Evolutionary conservation across 441 rosid species (phyloP).

Genomic region (Syzygium syzygioides): DNA sequence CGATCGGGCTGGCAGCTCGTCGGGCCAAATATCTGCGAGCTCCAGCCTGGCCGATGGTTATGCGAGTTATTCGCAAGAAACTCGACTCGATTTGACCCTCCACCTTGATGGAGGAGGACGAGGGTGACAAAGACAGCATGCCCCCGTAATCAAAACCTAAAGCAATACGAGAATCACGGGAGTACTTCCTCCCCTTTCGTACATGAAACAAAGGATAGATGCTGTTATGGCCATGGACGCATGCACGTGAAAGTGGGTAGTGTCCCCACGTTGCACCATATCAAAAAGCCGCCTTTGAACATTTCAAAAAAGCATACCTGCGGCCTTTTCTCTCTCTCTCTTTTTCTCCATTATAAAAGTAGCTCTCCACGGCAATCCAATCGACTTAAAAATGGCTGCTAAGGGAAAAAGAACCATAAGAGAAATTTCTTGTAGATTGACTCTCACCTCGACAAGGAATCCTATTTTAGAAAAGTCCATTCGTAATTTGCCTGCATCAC

Average conservation of each 20-base stretch:
- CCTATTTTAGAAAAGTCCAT: background rate
- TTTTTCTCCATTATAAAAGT: background rate
- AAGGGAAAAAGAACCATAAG: background rate
- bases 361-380: background rate
- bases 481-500: background rate
- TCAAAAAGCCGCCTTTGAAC: background rate
- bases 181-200: background rate
- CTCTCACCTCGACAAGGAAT: background rate
- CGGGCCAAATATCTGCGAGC: background rate
- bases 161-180: background rate
- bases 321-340: background rate
- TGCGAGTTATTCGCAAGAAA: background rate
- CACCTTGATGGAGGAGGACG: background rate
- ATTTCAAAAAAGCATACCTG: background rate
- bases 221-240: background rate
- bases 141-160: background rate
- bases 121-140: background rate
- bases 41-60: background rate
- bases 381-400: background rate
- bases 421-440: background rate
- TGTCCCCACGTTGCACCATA: background rate
- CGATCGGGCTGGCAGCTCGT: fast-evolving
- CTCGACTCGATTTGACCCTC: background rate
- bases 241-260: background rate
- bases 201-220: background rate